Percentiles rank a stretch among this genome's conserved stretches.
These are phyloP conservation scores for Volvariella volvacea DNA, from an alignment of 1,284 basidiomycete species.

Conservation along the genomic window DNA sequence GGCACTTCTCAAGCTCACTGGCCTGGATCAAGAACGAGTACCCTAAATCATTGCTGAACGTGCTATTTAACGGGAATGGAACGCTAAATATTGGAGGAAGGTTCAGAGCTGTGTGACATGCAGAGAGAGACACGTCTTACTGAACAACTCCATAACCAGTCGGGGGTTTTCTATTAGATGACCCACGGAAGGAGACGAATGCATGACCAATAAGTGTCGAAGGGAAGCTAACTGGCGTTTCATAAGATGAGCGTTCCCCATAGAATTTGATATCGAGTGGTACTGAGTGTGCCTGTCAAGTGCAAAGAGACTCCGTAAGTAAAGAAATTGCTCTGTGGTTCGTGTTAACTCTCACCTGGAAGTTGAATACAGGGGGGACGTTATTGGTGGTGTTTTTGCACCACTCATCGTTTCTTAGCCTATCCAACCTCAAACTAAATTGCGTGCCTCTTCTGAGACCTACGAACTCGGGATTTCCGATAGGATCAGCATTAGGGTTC, in stretches of 20 bases:
- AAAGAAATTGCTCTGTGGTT: too few relatives aligned
- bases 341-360: conserved; percentile 30
- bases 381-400: conserved; percentile 26
- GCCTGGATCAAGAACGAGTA: conserved; percentile 30
- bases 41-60: conserved; percentile 8
- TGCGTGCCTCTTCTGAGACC: conserved; percentile 22
- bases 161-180: conserved; percentile 21
- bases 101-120: background rate
- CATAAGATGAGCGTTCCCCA: conserved; percentile 7
- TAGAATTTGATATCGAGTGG: conserved; percentile 38
- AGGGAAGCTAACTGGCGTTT: conserved; percentile 18
- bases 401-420: conserved; percentile 21
- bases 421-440: conserved; percentile 26
- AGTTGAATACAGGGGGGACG: conserved; percentile 25
- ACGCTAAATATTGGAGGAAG: background rate
- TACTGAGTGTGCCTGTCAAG: conserved; percentile 31
- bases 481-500: conserved; percentile 28
- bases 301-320: too few relatives aligned
- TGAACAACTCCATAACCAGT: conserved; percentile 37
- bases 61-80: background rate
- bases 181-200: conserved; percentile 28
- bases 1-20: conserved; percentile 25
- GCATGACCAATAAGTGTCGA: conserved; percentile 20
- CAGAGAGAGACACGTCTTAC: conserved; percentile 16
- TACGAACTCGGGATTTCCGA: conserved; percentile 26